Conservation (phyloP, 2,329 filamentous ascomycete genomes). For the Samsoniella hepiali region DNA sequence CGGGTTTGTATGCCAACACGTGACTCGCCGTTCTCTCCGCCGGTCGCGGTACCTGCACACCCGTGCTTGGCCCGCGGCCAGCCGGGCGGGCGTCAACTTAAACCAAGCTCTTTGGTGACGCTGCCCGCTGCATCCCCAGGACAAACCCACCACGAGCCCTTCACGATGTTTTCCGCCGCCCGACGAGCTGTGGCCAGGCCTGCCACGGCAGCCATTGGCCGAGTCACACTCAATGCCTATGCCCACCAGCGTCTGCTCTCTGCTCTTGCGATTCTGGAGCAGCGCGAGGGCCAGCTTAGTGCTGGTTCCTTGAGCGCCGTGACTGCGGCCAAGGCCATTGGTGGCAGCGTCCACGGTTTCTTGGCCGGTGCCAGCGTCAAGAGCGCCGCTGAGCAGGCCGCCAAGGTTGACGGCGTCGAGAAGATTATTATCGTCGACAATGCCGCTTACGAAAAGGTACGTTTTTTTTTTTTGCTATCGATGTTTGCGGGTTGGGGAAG, state of each 20-base stretch:
- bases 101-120: conserved; percentile 7
- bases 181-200: conserved; percentile 29
- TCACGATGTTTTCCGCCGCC: conserved; percentile 32
- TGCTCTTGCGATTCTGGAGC: conserved; percentile 87
- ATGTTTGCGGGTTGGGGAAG: not conserved
- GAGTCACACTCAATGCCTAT: conserved; percentile 30
- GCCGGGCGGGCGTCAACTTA: conserved; percentile 10
- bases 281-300: conserved; percentile 84
- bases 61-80: conserved; percentile 17
- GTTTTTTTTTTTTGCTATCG: conserved; percentile 3
- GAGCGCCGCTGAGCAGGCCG: conserved; percentile 73
- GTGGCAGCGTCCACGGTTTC: conserved; percentile 81
- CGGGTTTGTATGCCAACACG: not conserved
- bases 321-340: conserved; percentile 80
- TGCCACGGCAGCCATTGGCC: conserved; percentile 28
- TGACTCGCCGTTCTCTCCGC: conserved; percentile 19
- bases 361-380: conserved; percentile 79
- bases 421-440: conserved; percentile 91
- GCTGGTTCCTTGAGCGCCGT: conserved; percentile 78
- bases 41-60: not conserved
- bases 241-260: conserved; percentile 61
- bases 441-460: conserved; percentile 84
- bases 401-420: conserved; percentile 85
- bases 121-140: not conserved
- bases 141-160: conserved; percentile 5